phyloP scores from a whole-genome alignment of 306 rosid genomes.

The Vigna nakashimae region DNA sequence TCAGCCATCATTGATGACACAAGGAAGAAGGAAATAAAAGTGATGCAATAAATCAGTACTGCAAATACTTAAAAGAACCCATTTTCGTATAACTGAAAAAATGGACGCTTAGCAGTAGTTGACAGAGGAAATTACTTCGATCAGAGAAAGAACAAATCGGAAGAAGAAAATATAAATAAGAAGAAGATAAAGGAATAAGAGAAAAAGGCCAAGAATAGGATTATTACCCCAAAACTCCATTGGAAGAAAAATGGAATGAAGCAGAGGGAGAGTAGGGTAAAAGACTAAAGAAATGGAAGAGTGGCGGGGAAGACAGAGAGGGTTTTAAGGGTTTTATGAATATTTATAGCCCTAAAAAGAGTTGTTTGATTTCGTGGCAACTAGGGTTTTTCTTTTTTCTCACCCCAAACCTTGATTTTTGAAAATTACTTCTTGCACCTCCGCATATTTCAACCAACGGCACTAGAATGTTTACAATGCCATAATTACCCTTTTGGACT shows the following conservation, averaged over 20 bases:
- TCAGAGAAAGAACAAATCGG: background rate
- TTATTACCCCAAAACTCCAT: constrained; percentile 95
- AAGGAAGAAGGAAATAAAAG: background rate
- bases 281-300: background rate
- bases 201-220: background rate
- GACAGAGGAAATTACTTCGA: background rate
- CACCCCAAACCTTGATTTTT: no score
- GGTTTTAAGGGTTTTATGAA: constrained; percentile 28
- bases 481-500: no score
- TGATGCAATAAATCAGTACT: background rate
- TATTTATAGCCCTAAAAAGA: constrained; percentile 27
- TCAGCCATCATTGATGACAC: background rate
- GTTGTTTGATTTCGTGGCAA: constrained; percentile 32
- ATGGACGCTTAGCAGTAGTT: background rate
- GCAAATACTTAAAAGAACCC: background rate
- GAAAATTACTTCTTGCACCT: no score
- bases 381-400: constrained; percentile 52
- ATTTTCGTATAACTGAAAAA: background rate
- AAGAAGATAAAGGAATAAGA: background rate
- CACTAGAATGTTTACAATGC: no score
- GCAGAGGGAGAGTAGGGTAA: constrained; percentile 31
- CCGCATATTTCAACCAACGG: no score
- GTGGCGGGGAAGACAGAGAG: background rate
- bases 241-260: background rate
- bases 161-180: background rate